phyloP scores from a whole-genome alignment of 345 rosid species.

The Aurinia saxatilis region DNA sequence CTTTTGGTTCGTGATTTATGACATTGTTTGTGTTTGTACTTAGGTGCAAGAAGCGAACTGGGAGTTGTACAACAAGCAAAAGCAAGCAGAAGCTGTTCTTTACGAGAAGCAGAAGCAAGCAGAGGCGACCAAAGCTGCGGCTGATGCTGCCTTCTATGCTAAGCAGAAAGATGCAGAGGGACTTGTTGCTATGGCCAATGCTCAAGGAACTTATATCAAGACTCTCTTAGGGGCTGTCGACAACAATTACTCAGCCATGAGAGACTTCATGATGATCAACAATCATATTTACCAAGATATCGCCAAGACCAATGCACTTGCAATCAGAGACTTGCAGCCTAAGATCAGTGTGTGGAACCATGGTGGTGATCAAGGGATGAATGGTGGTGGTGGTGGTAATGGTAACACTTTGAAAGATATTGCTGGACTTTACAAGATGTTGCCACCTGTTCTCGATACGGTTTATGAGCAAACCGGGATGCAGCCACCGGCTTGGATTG shows the following conservation, averaged over 20 bases:
- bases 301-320: slow-evolving; percentile 57
- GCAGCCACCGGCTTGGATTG: slow-evolving; percentile 69
- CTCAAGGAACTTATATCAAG: slow-evolving; percentile 51
- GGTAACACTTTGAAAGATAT: slow-evolving; percentile 44
- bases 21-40: background rate
- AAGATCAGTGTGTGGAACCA: slow-evolving; percentile 66
- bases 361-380: slow-evolving; percentile 27
- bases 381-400: slow-evolving; percentile 4
- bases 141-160: slow-evolving; percentile 49
- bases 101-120: slow-evolving; percentile 55
- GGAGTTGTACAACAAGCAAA: slow-evolving; percentile 56
- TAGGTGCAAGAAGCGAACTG: slow-evolving; percentile 71
- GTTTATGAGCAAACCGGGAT: slow-evolving; percentile 82
- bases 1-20: background rate
- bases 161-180: slow-evolving; percentile 71
- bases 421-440: slow-evolving; percentile 59
- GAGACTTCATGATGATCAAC: slow-evolving; percentile 61
- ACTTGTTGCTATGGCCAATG: slow-evolving; percentile 42
- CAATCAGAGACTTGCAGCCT: slow-evolving; percentile 52
- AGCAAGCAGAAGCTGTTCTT: slow-evolving; percentile 54
- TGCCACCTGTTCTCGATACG: slow-evolving; percentile 70
- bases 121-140: slow-evolving; percentile 46
- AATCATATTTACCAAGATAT: slow-evolving; percentile 47
- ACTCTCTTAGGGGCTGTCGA: slow-evolving; percentile 47
- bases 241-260: slow-evolving; percentile 46